Percentiles rank a stretch among this genome's conserved stretches.
Evolutionary conservation across 306 rosid species (phyloP).

Genomic region (Clitoria ternatea): DNA sequence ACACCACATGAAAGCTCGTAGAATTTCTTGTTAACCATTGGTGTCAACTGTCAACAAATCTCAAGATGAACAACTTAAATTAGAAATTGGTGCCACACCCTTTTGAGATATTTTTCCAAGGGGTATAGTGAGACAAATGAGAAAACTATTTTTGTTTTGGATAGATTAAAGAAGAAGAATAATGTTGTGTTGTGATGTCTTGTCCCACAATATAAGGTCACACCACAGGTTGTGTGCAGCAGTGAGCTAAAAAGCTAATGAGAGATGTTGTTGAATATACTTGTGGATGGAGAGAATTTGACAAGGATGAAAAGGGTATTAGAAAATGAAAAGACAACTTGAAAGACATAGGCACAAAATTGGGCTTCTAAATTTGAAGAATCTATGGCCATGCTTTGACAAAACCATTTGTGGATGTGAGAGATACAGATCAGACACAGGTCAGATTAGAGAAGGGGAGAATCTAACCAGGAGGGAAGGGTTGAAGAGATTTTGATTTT

Average conservation of each 20-base stretch:
- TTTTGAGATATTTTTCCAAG: constrained; percentile 1
- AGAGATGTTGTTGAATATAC: constrained; percentile 20
- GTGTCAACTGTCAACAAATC: background rate
- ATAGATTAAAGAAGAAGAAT: background rate
- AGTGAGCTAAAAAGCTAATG: constrained; percentile 9
- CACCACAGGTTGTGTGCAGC: constrained; percentile 19
- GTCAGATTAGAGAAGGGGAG: background rate
- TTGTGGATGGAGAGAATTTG: constrained; percentile 37
- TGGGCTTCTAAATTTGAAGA: constrained; percentile 65
- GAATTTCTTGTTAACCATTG: constrained; percentile 59
- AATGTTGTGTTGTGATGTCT: background rate
- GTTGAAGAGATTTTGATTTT: constrained; percentile 8
- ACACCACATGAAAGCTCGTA: constrained; percentile 48
- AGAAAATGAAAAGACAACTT: constrained; percentile 26
- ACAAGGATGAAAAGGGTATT: background rate
- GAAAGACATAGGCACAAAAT: constrained; percentile 25
- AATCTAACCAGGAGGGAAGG: background rate
- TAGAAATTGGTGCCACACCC: background rate
- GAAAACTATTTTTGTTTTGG: constrained; percentile 5
- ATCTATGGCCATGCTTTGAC: constrained; percentile 61
- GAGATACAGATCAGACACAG: background rate
- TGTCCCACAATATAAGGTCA: constrained; percentile 23
- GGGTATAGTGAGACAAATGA: background rate
- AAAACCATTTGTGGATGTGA: constrained; percentile 62
- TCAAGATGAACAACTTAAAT: background rate